Evolutionary conservation across 495 filamentous ascomycete species (phyloP).

Genomic region (Penicillium arizonense): DNA sequence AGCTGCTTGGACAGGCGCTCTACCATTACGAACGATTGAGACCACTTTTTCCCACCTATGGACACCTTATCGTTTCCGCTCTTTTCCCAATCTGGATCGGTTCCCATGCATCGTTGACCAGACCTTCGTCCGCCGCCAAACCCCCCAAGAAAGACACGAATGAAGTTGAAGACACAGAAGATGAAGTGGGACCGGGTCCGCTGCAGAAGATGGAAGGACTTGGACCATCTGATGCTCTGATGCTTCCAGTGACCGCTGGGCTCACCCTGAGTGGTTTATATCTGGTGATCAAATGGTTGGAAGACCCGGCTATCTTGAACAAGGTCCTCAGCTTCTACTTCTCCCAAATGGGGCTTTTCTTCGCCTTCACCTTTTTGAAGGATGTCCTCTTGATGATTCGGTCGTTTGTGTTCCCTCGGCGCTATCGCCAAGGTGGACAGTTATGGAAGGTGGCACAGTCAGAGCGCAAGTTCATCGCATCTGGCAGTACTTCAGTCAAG

Average conservation of each 20-base stretch:
- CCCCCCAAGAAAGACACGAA: slow-evolving; percentile 50
- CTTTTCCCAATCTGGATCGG: slow-evolving; percentile 72
- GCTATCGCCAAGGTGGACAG: slow-evolving; percentile 36
- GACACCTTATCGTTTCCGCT: slow-evolving; percentile 65
- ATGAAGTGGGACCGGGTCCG: slow-evolving; percentile 44
- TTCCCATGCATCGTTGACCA: slow-evolving; percentile 66
- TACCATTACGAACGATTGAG: slow-evolving; percentile 50
- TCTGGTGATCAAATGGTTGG: slow-evolving; percentile 83
- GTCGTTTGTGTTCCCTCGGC: slow-evolving; percentile 70
- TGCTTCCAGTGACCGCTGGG: slow-evolving; percentile 83
- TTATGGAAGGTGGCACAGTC: slow-evolving; percentile 38
- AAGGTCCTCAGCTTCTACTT: slow-evolving; percentile 85
- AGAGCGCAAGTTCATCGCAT: slow-evolving; percentile 27
- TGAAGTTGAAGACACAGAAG: slow-evolving; percentile 48
- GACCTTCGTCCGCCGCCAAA: slow-evolving; percentile 76
- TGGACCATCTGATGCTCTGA: slow-evolving; percentile 74
- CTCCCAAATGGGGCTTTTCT: slow-evolving; percentile 72
- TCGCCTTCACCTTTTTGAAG: slow-evolving; percentile 64
- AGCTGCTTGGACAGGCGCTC: slow-evolving; percentile 45
- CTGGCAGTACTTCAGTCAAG: slow-evolving; percentile 7
- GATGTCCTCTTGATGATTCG: slow-evolving; percentile 63
- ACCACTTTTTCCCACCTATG: slow-evolving; percentile 62
- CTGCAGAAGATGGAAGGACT: slow-evolving; percentile 70
- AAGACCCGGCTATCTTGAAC: slow-evolving; percentile 79
- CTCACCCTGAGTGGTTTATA: slow-evolving; percentile 73